Evolutionary conservation across 768 basidiomycete species (phyloP).

Genomic region (Hygrocybe coccinea): DNA sequence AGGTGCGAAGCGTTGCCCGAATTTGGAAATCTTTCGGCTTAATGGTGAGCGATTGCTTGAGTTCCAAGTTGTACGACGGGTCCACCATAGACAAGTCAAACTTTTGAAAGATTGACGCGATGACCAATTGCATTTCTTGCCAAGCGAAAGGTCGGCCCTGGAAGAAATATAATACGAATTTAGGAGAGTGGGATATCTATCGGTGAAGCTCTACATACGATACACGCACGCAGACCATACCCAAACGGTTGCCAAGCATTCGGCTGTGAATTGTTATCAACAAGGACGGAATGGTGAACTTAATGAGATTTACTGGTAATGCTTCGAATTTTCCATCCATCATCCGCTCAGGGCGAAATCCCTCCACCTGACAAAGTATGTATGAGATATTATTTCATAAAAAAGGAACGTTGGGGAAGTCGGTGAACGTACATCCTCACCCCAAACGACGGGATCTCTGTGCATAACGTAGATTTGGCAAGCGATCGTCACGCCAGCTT

Average conservation of each 20-base stretch:
- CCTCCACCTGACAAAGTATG: constrained; percentile 31
- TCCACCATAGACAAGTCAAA: constrained; percentile 44
- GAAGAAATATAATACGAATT: background rate
- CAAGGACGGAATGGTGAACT: background rate
- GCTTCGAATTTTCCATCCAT: constrained; percentile 46
- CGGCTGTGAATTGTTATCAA: constrained; percentile 22
- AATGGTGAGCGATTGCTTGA: constrained; percentile 44
- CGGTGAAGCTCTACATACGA: constrained; percentile 19
- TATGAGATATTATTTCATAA: background rate
- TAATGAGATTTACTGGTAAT: constrained; percentile 26
- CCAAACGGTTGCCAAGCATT: constrained; percentile 40
- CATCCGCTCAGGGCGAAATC: constrained; percentile 47
- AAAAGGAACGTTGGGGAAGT: no score
- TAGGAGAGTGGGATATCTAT: background rate
- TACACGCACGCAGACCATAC: constrained; percentile 21
- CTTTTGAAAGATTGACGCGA: constrained; percentile 40
- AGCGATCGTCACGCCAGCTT: constrained; percentile 25
- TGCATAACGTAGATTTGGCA: constrained; percentile 31
- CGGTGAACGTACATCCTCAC: constrained; percentile 43
- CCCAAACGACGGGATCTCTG: constrained; percentile 43
- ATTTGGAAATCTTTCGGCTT: constrained; percentile 42
- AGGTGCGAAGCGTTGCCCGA: constrained; percentile 34
- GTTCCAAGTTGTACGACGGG: constrained; percentile 39
- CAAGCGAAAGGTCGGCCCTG: constrained; percentile 38
- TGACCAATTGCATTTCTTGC: constrained; percentile 43